Conservation (phyloP, 495 filamentous ascomycete genomes). For the Hypomontagnella submonticulosa region DNA sequence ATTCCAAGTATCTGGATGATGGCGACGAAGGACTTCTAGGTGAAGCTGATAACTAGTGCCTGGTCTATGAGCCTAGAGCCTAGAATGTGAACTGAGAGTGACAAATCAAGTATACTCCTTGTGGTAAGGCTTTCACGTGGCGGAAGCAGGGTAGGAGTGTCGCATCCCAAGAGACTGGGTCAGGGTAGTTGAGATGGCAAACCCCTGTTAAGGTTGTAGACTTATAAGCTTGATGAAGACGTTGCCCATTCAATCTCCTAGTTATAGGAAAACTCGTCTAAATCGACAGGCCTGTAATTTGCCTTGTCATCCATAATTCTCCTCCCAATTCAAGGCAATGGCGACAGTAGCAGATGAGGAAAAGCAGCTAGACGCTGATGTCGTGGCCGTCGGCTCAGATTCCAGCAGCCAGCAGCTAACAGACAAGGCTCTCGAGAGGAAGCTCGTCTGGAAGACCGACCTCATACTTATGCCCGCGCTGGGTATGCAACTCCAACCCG, state of each 20-base stretch:
- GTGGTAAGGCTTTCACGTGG: not conserved
- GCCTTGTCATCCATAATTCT: no score
- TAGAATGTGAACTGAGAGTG: not conserved
- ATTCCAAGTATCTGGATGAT: not conserved
- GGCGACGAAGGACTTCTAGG: not conserved
- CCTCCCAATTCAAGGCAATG: no score
- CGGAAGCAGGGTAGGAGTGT: not conserved
- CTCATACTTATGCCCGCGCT: constrained; percentile 43
- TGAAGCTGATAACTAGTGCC: not conserved
- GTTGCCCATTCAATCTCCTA: not conserved
- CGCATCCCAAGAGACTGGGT: not conserved
- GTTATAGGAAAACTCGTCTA: not conserved
- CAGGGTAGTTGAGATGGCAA: not conserved
- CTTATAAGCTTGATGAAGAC: no score
- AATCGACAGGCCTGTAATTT: no score
- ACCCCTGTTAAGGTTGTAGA: no score
- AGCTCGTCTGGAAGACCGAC: constrained; percentile 45
- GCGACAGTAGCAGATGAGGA: constrained; percentile 5
- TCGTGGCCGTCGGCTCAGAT: constrained; percentile 18
- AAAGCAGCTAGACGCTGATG: constrained; percentile 7
- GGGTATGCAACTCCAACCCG: constrained; percentile 5
- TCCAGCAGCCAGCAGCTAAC: constrained; percentile 3
- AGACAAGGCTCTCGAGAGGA: constrained; percentile 16
- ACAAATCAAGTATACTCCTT: constrained; percentile 8
- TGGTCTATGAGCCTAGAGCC: not conserved